Evolutionary conservation across 2,329 filamentous ascomycete species (phyloP), one percentile per base, ranked within the genome.

Genomic region (Diaporthe destruens): DNA sequence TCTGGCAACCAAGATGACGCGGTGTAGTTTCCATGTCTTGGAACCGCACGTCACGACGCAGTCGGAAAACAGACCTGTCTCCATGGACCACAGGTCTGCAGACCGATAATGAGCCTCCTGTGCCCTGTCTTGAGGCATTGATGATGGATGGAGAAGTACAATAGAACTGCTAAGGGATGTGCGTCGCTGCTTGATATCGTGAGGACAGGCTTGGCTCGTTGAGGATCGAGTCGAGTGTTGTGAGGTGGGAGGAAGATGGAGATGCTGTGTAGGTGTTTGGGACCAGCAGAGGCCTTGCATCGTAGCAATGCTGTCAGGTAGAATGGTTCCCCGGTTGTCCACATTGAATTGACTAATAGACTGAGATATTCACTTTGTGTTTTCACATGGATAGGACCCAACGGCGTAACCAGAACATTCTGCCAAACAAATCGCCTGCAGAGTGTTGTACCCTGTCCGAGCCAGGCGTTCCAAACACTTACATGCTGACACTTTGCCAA

Each of bases 81-180:
- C 20, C 20, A 56, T 36, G 2, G 20, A 20, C 0, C 1, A 8
- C 1, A 57, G 12, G 32, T 57, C 54, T 6, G 11, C 54, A 3
- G 32, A 14, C 32, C 54, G 3, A 6, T 57, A 36, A 5, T 20
- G 11, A 2, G 32, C 20, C 54, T 57, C 54, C 3, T 57, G 54
- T 0, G 14, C 2, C 5, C 8, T 1, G 6, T 57, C 54, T 0
- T 18, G 18, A 18, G 54, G 20, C 54, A 57, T 57, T 11, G 1
- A 14, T 11, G 54, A 23, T 16, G 20, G 2, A 7, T 5, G 29
- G 0, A n/a, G 6, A 51, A 23, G n/a, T 23, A 14, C 4, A 23
- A 18, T 23, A 25, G 1, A 4, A 51, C 0, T 25, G 2, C 2
- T 1, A 12, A 4, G n/a, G 9, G 20, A 0, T 36, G 12, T 8